Conservation (phyloP, 805 yeast species). For the Saccharomycopsis oosterbeekiorum region DNA sequence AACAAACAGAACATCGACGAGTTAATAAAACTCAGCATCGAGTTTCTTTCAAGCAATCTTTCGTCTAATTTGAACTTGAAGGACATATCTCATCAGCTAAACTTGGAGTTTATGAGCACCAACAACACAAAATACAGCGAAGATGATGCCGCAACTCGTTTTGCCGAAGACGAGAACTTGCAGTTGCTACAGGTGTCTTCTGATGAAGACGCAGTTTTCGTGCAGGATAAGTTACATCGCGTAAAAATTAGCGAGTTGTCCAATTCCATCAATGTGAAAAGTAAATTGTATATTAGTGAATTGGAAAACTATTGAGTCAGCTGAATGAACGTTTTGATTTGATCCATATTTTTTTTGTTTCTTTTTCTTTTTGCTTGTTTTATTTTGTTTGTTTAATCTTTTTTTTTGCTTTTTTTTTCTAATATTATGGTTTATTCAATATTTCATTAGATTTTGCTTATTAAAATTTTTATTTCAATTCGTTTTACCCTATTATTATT, state of each 20-base stretch:
- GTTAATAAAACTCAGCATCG: neutral
- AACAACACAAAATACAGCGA: neutral
- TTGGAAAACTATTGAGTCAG: neutral
- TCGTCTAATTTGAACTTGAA: neutral
- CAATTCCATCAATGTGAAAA: neutral
- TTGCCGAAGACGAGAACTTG: neutral
- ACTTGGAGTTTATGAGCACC: neutral
- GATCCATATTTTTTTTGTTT: neutral
- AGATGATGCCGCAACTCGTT: neutral
- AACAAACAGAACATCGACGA: neutral
- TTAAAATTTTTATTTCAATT: neutral
- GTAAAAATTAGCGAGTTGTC: neutral
- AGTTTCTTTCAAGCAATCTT: neutral
- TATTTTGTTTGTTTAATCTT: neutral
- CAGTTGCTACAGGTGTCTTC: neutral
- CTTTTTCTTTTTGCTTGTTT: neutral
- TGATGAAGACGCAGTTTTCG: neutral
- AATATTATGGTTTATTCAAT: neutral
- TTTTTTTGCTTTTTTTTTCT: no score
- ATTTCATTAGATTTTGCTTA: neutral
- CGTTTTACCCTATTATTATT: neutral
- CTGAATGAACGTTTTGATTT: neutral
- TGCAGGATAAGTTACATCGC: neutral
- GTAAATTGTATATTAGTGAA: neutral
- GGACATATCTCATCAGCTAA: neutral